Evolutionary conservation across 116 monocot species (phyloP).

Genomic region (Cymodocea nodosa): DNA sequence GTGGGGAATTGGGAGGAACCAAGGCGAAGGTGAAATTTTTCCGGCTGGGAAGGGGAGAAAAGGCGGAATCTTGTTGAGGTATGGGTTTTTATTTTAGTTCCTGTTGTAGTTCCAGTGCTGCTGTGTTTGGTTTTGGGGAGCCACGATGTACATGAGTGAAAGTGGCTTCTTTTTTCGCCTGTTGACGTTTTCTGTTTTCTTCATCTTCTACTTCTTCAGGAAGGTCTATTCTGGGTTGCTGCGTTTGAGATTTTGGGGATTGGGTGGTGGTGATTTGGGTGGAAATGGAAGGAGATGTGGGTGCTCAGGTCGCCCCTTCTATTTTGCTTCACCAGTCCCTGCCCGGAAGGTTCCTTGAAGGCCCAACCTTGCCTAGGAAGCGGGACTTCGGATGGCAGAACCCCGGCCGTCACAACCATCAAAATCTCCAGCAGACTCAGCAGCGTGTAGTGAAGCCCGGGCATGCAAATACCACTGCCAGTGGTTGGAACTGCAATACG

Average conservation of each 20-base stretch:
- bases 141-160: neutral
- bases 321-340: constrained; percentile 40
- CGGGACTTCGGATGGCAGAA: constrained; percentile 46
- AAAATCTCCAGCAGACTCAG: constrained; percentile 21
- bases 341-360: constrained; percentile 35
- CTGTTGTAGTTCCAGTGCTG: neutral
- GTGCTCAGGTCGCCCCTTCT: constrained; percentile 61
- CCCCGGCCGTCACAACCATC: constrained; percentile 8
- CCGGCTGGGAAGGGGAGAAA: neutral
- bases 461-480: neutral
- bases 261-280: neutral
- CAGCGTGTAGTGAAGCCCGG: constrained; percentile 14
- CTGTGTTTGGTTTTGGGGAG: neutral
- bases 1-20: neutral
- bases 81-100: neutral
- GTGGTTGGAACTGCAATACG: constrained; percentile 44
- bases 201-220: neutral
- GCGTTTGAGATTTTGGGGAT: neutral
- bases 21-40: neutral
- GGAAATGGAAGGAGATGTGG: constrained; percentile 60
- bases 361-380: constrained; percentile 36
- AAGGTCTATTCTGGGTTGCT: neutral
- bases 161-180: neutral
- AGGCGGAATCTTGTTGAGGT: neutral
- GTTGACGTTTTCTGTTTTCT: neutral